Evolutionary conservation across 352 stramenopile genomes (phyloP), one percentile per base, ranked within the genome.

Genomic region (Blastocystis sp.): DNA sequence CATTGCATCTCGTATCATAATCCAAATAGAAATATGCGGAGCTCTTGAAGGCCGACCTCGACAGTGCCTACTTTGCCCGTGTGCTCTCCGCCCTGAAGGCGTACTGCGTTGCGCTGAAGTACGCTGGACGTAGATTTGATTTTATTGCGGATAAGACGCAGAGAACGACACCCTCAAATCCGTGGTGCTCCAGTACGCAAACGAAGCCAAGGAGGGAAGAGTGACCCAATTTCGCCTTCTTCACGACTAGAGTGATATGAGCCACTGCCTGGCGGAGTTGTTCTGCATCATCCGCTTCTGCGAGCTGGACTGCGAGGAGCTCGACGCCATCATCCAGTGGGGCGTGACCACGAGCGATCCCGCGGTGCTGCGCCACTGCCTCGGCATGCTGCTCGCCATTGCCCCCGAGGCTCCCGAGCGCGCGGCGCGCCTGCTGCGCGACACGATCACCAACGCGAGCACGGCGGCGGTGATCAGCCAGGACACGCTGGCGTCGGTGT

Each of bases 341-440:
- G 69, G 69, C 24, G 10, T 79, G 42, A 63, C 69, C 21, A 63
- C 52, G 11, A 2, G 45, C 21, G 69, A 79, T 34, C 19, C 21
- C 11, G 69, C 38, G n/a, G 69, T 79, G 2, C 54, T 79, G 17
- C 69, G 69, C 54, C 69, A 79, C 54, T 79, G 69, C 24, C 54
- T 79, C 28, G 69, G 69, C 69, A 79, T 79, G 69, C 9, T 79
- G 7, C 69, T 79, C 43, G 61, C 69, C 28, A n/a, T 79, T 10
- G 14, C 45, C 21, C 42, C 21, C 9, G 40, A 60, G 43, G 9
- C 34, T 34, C 69, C 69, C 43, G 1, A 43, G 2, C 69, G 69
- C 54, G 69, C 24, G 34, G 38, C 38, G 24, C 21, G 28, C 6
- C 69, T 79, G 7, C 21, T 79, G n/a, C 4, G 7, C 28, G 7